A percentile compares a stretch with the other conserved stretches of the same genome.
phyloP scores from a whole-genome alignment of 192 early-diverging fungal genomes.

The Coemansia sp. region DNA sequence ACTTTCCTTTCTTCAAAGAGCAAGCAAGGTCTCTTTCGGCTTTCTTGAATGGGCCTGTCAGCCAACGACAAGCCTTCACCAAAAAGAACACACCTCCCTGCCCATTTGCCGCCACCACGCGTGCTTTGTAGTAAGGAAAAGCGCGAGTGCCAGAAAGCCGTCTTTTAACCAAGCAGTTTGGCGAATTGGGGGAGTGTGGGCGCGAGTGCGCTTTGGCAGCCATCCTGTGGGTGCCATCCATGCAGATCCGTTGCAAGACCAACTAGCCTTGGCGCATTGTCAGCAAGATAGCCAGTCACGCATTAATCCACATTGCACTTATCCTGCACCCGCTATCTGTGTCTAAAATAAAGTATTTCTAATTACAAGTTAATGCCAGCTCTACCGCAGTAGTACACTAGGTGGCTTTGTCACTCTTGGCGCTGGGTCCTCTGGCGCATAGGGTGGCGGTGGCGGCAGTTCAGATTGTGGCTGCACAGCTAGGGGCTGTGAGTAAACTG shows the following conservation, averaged over 20 bases:
- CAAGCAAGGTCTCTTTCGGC: background rate
- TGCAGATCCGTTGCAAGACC: background rate
- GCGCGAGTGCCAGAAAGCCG: background rate
- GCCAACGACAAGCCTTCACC: background rate
- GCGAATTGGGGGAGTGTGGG: background rate
- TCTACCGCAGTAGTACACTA: background rate
- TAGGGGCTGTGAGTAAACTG: background rate
- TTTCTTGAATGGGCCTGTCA: background rate
- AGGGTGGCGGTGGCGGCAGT: background rate
- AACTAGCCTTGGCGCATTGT: background rate
- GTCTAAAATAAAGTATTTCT: background rate
- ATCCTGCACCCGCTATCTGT: background rate
- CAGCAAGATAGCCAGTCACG: background rate
- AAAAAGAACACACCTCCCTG: background rate
- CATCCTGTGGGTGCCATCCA: background rate
- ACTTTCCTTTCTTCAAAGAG: background rate
- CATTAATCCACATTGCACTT: background rate
- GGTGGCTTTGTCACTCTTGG: constrained; percentile 2
- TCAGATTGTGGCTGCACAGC: background rate
- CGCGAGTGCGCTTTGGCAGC: background rate
- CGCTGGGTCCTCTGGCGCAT: background rate
- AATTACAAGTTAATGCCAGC: background rate
- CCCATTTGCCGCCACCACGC: background rate
- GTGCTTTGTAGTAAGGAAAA: background rate
- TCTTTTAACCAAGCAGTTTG: background rate